These are phyloP conservation scores for Candida palmyrensis DNA, from an alignment of 805 yeast species.

Conservation along the genomic window DNA sequence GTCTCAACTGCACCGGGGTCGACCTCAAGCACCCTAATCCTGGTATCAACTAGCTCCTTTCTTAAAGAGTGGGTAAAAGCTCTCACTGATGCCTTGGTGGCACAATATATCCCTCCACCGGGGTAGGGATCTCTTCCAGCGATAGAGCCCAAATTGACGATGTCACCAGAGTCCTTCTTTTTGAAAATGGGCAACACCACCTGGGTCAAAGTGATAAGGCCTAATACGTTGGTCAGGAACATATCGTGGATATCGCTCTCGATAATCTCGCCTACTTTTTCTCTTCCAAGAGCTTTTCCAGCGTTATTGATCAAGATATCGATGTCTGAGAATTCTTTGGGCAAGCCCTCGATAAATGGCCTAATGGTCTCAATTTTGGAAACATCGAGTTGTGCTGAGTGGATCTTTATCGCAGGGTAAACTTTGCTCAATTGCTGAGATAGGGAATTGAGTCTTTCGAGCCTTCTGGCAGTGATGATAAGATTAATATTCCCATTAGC, in stretches of 20 bases:
- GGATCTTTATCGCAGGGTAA: conserved; percentile 23
- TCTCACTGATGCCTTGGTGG: conserved; percentile 32
- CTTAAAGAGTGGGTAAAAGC: conserved; percentile 30
- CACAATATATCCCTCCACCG: conserved; percentile 36
- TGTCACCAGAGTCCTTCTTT: conserved; percentile 30
- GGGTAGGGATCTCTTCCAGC: conserved; percentile 37
- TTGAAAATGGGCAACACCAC: conserved; percentile 33
- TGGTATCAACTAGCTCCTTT: conserved; percentile 31
- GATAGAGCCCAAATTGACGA: conserved; percentile 32
- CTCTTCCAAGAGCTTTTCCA: conserved; percentile 35
- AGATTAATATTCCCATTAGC: conserved; percentile 32
- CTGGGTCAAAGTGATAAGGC: conserved; percentile 32
- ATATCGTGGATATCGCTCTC: conserved; percentile 29
- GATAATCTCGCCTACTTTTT: conserved; percentile 24
- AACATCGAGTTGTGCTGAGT: conserved; percentile 28
- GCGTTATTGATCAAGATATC: conserved; percentile 37
- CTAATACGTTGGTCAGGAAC: conserved; percentile 34
- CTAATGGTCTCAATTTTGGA: conserved; percentile 19
- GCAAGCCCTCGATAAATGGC: conserved; percentile 25
- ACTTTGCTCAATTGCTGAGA: conserved; percentile 18
- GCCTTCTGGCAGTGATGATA: conserved; percentile 35
- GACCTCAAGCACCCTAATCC: conserved; percentile 33
- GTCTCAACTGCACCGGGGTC: conserved; percentile 39
- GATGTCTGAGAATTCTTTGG: conserved; percentile 29
- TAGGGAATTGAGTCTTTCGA: conserved; percentile 20